These are phyloP conservation scores for Ophiocordyceps robertsii DNA, from an alignment of 2,329 filamentous ascomycete genomes.

Conservation along the genomic window DNA sequence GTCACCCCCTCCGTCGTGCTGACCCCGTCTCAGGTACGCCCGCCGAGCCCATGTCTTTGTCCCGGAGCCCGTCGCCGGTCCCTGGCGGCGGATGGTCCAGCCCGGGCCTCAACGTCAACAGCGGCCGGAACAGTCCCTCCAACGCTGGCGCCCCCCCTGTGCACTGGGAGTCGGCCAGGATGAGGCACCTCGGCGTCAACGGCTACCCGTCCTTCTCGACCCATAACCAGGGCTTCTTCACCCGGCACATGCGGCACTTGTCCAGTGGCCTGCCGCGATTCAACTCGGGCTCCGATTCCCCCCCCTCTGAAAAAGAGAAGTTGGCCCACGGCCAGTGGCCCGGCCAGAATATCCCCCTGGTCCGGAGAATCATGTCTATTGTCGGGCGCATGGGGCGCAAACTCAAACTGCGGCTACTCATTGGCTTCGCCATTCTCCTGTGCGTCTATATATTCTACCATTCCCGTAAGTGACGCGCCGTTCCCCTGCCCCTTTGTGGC, in stretches of 20 bases:
- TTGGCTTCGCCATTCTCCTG: slow-evolving; percentile 46
- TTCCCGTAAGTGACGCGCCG: slow-evolving; percentile 46
- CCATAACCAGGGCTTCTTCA: slow-evolving; percentile 77
- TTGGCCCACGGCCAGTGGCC: slow-evolving; percentile 41
- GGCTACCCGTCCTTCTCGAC: slow-evolving; percentile 70
- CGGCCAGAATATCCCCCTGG: slow-evolving; percentile 26
- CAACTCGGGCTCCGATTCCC: slow-evolving; percentile 31
- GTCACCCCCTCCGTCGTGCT: neutral
- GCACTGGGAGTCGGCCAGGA: slow-evolving; percentile 74
- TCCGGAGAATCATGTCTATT: slow-evolving; percentile 32
- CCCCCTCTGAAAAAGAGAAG: slow-evolving; percentile 70
- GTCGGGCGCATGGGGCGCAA: slow-evolving; percentile 46
- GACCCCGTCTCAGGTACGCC: slow-evolving; percentile 32
- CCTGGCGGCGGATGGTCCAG: slow-evolving; percentile 82
- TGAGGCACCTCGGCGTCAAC: slow-evolving; percentile 58
- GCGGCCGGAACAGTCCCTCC: slow-evolving; percentile 55
- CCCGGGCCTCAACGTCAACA: slow-evolving; percentile 62
- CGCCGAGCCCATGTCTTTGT: slow-evolving; percentile 60
- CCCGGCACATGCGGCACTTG: slow-evolving; percentile 67
- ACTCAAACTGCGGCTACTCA: slow-evolving; percentile 47
- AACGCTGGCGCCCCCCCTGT: slow-evolving; percentile 44
- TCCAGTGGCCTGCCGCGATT: slow-evolving; percentile 70
- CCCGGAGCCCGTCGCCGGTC: slow-evolving; percentile 75
- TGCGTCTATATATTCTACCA: slow-evolving; percentile 55
- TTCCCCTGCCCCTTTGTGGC: neutral